These are phyloP conservation scores for Pelargonium cotyledonis DNA, from an alignment of 441 rosid species.

Conservation along the genomic window DNA sequence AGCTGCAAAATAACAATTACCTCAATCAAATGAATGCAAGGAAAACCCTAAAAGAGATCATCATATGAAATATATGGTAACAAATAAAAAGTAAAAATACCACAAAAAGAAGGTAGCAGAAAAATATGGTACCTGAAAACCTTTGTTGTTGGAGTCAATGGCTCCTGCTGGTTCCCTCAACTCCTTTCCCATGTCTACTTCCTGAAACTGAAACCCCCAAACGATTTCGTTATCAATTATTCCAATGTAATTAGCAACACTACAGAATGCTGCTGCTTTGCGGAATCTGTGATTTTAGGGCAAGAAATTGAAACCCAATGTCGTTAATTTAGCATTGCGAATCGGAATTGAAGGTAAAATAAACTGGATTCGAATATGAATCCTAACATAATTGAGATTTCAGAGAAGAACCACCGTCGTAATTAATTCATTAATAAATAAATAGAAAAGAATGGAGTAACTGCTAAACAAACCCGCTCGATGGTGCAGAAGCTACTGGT, in stretches of 20 bases:
- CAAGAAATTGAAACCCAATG: neutral
- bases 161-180: conserved; percentile 30
- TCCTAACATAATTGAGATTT: neutral
- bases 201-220: conserved; percentile 1
- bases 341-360: neutral
- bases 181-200: conserved; percentile 29
- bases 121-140: conserved; percentile 50
- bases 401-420: neutral
- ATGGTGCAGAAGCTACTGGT: neutral
- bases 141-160: conserved; percentile 56
- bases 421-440: neutral
- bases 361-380: neutral
- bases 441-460: neutral
- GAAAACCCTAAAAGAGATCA: neutral
- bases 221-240: neutral
- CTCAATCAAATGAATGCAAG: neutral
- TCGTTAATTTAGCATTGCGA: neutral
- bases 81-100: neutral
- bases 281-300: neutral
- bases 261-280: neutral
- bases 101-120: neutral
- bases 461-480: neutral
- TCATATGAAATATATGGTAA: neutral
- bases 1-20: conserved; percentile 35
- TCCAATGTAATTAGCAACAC: neutral